A percentile compares a stretch with the other conserved stretches of the same genome.
Conservation (phyloP, 805 yeast genomes). For the Candida fluviatilis region DNA sequence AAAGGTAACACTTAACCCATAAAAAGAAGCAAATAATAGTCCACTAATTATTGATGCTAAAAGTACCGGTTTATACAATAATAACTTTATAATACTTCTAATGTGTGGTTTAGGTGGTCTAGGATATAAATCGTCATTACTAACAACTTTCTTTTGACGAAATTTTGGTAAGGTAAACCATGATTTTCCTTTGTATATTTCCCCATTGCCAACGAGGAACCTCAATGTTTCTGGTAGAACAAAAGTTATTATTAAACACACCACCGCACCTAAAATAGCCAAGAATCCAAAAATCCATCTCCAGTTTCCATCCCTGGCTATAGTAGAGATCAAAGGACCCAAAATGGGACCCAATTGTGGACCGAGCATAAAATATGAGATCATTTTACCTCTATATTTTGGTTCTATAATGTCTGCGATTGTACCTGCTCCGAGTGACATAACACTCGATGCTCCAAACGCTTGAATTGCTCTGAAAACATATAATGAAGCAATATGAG, state of each 20-base stretch:
- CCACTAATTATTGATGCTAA: slow-evolving; percentile 46
- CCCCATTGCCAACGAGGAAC: slow-evolving; percentile 34
- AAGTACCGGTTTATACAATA: slow-evolving; percentile 41
- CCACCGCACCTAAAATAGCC: slow-evolving; percentile 22
- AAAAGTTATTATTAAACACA: slow-evolving; percentile 20
- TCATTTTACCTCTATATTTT: slow-evolving; percentile 24
- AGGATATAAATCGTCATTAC: slow-evolving; percentile 27
- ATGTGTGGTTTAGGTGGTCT: slow-evolving; percentile 45
- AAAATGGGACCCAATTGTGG: slow-evolving; percentile 37
- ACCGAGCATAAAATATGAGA: slow-evolving; percentile 34
- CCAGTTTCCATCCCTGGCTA: slow-evolving; percentile 26
- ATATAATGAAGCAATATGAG: slow-evolving; percentile 25
- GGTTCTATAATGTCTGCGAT: slow-evolving; percentile 31
- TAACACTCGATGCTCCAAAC: slow-evolving; percentile 33
- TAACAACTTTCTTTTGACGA: slow-evolving; percentile 19
- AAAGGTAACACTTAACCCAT: slow-evolving; percentile 50
- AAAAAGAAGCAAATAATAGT: slow-evolving; percentile 50
- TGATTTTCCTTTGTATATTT: slow-evolving; percentile 12
- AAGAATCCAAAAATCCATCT: slow-evolving; percentile 32
- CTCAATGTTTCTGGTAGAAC: slow-evolving; percentile 39
- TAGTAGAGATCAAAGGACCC: slow-evolving; percentile 31
- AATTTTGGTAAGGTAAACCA: slow-evolving; percentile 26
- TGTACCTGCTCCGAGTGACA: slow-evolving; percentile 35
- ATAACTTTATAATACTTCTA: slow-evolving; percentile 29
- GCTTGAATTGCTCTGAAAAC: slow-evolving; percentile 32